phyloP scores from a whole-genome alignment of 2,329 filamentous ascomycete species.

The Thielaviopsis musarum region DNA sequence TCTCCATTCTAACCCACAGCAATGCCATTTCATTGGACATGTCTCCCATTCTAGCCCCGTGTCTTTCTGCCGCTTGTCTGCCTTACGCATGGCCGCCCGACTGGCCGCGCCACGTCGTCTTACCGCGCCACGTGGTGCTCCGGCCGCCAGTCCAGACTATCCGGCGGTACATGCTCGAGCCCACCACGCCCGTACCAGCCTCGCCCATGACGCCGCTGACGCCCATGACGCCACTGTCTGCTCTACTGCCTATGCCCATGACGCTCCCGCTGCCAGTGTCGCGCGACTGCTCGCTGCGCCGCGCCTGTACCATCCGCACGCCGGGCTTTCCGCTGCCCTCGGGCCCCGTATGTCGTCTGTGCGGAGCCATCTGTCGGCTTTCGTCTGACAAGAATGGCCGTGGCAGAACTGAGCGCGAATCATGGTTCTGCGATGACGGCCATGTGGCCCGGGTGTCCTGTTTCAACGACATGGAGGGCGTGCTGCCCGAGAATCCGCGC shows the following conservation, averaged over 20 bases:
- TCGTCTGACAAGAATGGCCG: background rate
- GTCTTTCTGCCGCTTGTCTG: background rate
- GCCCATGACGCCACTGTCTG: background rate
- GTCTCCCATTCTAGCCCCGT: background rate
- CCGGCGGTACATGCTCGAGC: slow-evolving; percentile 3
- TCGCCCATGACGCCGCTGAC: background rate
- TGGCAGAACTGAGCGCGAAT: background rate
- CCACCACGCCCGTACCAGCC: background rate
- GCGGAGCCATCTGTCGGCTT: slow-evolving; percentile 1
- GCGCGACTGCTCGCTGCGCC: background rate
- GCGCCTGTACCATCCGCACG: slow-evolving; percentile 5
- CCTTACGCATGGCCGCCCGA: background rate
- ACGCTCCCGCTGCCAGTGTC: background rate
- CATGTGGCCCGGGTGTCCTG: slow-evolving; percentile 3
- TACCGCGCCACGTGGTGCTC: background rate
- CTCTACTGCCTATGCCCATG: background rate
- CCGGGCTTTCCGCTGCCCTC: slow-evolving; percentile 8
- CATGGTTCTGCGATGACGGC: slow-evolving; percentile 2
- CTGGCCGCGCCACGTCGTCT: background rate
- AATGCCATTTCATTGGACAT: background rate
- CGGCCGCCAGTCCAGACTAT: slow-evolving; percentile 3
- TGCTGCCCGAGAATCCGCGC: slow-evolving; percentile 11
- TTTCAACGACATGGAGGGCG: slow-evolving; percentile 7
- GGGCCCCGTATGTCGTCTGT: slow-evolving; percentile 7
- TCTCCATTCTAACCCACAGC: background rate